Evolutionary conservation across 768 basidiomycete species (phyloP).

Genomic region (Mycena rosella): DNA sequence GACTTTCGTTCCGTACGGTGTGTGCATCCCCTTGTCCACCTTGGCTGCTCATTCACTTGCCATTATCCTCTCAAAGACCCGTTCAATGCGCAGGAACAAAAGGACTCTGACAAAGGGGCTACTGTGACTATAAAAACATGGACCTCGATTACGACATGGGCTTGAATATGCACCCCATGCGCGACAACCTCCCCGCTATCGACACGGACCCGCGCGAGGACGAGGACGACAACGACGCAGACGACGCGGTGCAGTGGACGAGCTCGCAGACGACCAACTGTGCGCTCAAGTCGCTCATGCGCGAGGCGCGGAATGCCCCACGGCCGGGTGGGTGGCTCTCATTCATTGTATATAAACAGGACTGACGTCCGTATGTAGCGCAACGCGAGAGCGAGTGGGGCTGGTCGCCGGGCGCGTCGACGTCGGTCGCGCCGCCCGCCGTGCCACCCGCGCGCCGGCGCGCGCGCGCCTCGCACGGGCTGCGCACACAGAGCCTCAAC

Average conservation of each 20-base stretch:
- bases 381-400: not conserved
- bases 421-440: not conserved
- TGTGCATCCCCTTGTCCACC: too few relatives aligned
- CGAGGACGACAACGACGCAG: not conserved
- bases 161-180: conserved; percentile 20
- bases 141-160: conserved; percentile 15
- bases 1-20: too few relatives aligned
- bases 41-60: too few relatives aligned
- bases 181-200: not conserved
- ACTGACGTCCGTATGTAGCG: not conserved
- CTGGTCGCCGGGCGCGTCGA: conserved; percentile 12
- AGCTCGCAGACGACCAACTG: conserved; percentile 30
- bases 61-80: not conserved
- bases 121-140: conserved; percentile 2
- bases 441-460: not conserved
- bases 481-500: not conserved
- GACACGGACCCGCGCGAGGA: not conserved
- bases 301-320: conserved; percentile 16
- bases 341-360: not conserved
- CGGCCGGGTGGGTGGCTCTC: conserved; percentile 8
- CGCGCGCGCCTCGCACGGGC: not conserved
- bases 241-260: conserved; percentile 21
- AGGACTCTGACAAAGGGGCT: not conserved
- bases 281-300: conserved; percentile 28
- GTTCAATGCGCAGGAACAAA: not conserved